A percentile compares a stretch with the other conserved stretches of the same genome.
Conservation (phyloP, 306 rosid species). For the Malus asiatica region DNA sequence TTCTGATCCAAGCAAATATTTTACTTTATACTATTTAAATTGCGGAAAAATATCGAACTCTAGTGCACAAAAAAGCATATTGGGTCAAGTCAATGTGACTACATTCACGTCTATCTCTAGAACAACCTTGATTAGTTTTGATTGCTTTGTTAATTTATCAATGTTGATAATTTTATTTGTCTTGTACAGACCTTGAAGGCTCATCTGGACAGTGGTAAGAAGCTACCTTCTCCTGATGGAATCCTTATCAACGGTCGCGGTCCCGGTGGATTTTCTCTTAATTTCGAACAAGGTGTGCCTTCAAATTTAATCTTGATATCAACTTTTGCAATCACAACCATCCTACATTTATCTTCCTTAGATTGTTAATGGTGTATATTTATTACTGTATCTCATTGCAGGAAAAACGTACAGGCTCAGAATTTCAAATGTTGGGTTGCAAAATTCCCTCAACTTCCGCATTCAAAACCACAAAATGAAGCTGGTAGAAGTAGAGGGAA, state of each 20-base stretch:
- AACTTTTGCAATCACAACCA: neutral
- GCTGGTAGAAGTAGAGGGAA: slow-evolving; percentile 94
- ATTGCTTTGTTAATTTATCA: neutral
- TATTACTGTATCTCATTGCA: slow-evolving; percentile 13
- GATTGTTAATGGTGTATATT: neutral
- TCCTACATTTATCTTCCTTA: neutral
- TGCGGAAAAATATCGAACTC: too few species aligned
- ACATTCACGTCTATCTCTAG: neutral
- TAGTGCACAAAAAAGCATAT: too few species aligned
- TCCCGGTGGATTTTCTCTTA: slow-evolving; percentile 50
- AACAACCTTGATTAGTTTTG: neutral
- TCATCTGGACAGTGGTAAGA: slow-evolving; percentile 66
- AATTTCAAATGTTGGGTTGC: slow-evolving; percentile 86
- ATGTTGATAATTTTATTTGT: neutral
- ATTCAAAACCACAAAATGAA: slow-evolving; percentile 78
- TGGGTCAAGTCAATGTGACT: neutral
- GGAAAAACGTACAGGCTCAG: slow-evolving; percentile 94
- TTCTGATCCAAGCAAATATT: neutral
- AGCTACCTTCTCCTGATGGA: slow-evolving; percentile 81
- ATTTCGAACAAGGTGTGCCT: slow-evolving; percentile 75
- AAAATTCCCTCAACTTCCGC: slow-evolving; percentile 81
- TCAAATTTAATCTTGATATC: neutral
- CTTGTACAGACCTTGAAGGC: slow-evolving; percentile 49
- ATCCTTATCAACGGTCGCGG: slow-evolving; percentile 96
- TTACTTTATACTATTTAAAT: neutral